Percentiles rank a stretch among this genome's conserved stretches.
These are phyloP conservation scores for Coccomyxa sp. DNA, from an alignment of 139 green algal species.

Conservation along the genomic window DNA sequence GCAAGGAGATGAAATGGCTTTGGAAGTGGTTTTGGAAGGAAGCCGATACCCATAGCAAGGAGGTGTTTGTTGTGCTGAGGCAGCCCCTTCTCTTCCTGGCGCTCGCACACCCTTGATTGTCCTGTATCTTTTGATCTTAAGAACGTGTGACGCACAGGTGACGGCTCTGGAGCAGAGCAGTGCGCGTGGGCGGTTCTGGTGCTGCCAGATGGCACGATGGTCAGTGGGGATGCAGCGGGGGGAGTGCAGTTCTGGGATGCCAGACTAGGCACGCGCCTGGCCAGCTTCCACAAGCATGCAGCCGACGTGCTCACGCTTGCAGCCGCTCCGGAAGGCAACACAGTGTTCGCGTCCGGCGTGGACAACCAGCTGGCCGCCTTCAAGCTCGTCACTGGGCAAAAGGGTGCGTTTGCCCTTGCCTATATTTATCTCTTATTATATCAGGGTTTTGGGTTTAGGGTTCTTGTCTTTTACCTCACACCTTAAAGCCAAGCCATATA, in stretches of 20 bases:
- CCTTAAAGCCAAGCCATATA: too few relatives aligned
- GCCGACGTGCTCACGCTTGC: conserved; percentile 82
- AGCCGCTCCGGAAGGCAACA: conserved; percentile 52
- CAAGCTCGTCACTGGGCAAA: conserved; percentile 15
- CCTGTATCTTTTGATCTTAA: neutral
- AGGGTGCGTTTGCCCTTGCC: neutral
- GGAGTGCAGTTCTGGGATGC: conserved; percentile 82
- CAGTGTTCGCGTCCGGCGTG: conserved; percentile 80
- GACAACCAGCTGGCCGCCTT: conserved; percentile 68
- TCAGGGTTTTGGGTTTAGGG: too few relatives aligned
- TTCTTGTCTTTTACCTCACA: too few relatives aligned
- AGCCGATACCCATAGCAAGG: too few relatives aligned
- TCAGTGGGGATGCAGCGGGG: conserved; percentile 73
- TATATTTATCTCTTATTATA: too few relatives aligned
- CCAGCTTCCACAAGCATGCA: conserved; percentile 56
- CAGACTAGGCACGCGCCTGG: conserved; percentile 69
- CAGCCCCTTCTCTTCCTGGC: too few relatives aligned
- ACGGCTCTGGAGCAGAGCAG: conserved; percentile 8
- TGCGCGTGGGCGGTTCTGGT: conserved; percentile 80
- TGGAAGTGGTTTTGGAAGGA: too few relatives aligned
- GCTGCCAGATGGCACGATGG: conserved; percentile 79
- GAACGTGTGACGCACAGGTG: conserved; percentile 7
- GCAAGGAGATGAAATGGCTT: too few relatives aligned
- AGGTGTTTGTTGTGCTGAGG: too few relatives aligned
- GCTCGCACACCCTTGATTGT: too few relatives aligned